Evolutionary conservation across 306 rosid species (phyloP).

Genomic region (Vigna reflexopilosa): DNA sequence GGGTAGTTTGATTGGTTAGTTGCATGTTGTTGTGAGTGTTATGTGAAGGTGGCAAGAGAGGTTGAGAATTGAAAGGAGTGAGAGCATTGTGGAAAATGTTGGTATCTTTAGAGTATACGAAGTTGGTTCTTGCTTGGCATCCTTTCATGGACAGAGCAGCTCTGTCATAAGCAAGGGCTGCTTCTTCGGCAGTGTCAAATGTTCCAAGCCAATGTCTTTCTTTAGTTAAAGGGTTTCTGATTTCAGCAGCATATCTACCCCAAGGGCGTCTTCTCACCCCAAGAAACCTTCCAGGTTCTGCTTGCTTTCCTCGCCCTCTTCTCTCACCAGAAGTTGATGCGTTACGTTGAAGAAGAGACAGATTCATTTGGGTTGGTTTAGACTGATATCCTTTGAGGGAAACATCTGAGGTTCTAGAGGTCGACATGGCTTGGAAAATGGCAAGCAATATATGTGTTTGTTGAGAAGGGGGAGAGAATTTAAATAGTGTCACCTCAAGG

Average conservation of each 20-base stretch:
- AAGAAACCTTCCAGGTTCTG: slow-evolving; percentile 89
- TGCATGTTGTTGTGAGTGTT: slow-evolving; percentile 43
- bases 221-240: slow-evolving; percentile 91
- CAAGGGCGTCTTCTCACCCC: slow-evolving; percentile 94
- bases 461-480: slow-evolving; percentile 30
- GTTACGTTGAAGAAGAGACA: slow-evolving; percentile 60
- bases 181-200: slow-evolving; percentile 98
- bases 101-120: slow-evolving; percentile 70
- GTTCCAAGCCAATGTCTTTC: slow-evolving; percentile 99
- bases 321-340: slow-evolving; percentile 63
- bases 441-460: slow-evolving; percentile 36
- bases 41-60: slow-evolving; percentile 56
- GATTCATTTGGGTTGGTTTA: slow-evolving; percentile 55
- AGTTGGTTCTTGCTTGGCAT: slow-evolving; percentile 89
- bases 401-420: slow-evolving; percentile 64
- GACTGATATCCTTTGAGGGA: slow-evolving; percentile 52
- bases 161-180: slow-evolving; percentile 98
- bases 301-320: slow-evolving; percentile 82
- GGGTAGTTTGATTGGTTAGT: slow-evolving; percentile 47
- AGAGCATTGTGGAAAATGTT: slow-evolving; percentile 56
- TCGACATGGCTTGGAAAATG: slow-evolving; percentile 64
- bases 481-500: slow-evolving; percentile 13
- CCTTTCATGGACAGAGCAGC: slow-evolving; percentile 99
- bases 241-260: slow-evolving; percentile 99
- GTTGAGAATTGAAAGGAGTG: slow-evolving; percentile 60